Conservation (phyloP, 2,329 filamentous ascomycete species). For the Metarhizium guizhouense region DNA sequence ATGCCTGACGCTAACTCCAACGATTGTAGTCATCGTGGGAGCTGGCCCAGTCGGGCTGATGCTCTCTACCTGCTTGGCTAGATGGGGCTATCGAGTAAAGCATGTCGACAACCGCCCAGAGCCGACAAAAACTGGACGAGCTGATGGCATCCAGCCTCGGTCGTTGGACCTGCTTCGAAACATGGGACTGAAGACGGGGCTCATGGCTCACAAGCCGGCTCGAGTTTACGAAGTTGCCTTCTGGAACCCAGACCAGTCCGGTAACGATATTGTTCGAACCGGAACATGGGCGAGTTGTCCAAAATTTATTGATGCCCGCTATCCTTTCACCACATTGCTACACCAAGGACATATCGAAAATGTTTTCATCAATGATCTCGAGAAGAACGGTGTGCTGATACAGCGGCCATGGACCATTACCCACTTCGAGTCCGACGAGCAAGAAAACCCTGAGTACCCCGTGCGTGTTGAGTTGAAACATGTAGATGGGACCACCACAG, state of each 20-base stretch:
- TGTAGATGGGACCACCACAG: conserved; percentile 59
- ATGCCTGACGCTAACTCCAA: background rate
- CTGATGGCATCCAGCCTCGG: conserved; percentile 85
- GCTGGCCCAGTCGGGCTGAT: conserved; percentile 84
- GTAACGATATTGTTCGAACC: conserved; percentile 52
- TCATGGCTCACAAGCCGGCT: conserved; percentile 82
- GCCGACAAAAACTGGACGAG: conserved; percentile 76
- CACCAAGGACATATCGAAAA: conserved; percentile 66
- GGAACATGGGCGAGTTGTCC: conserved; percentile 83
- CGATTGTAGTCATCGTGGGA: conserved; percentile 67
- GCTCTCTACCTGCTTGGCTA: conserved; percentile 76
- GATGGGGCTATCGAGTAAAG: conserved; percentile 93
- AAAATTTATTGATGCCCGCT: conserved; percentile 66
- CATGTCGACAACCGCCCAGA: conserved; percentile 87
- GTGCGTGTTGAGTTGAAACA: conserved; percentile 72
- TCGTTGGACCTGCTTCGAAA: conserved; percentile 81
- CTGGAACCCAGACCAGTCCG: conserved; percentile 54
- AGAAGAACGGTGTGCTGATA: conserved; percentile 50
- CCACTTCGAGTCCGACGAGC: conserved; percentile 50
- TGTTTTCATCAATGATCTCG: conserved; percentile 58
- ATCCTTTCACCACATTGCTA: conserved; percentile 60
- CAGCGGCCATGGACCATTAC: conserved; percentile 58
- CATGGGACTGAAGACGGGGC: conserved; percentile 77
- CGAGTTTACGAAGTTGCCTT: conserved; percentile 74
- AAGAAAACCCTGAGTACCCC: conserved; percentile 56